Evolutionary conservation across 1,284 basidiomycete species (phyloP), one percentile per base, ranked within the genome.

Genomic region (Kalmanozyma brasiliensis): DNA sequence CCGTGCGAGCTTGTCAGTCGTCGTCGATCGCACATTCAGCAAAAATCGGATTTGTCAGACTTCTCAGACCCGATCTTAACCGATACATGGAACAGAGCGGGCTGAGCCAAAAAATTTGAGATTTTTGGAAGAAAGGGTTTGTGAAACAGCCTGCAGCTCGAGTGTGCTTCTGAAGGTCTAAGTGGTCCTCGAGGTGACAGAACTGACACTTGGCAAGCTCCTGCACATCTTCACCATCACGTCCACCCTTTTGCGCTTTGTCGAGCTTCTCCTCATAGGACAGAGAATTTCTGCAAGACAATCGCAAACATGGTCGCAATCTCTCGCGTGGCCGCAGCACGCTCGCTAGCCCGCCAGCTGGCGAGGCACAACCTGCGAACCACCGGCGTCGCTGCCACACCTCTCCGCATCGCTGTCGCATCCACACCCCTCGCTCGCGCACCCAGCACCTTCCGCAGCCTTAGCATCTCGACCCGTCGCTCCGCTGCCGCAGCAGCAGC

Each of bases 311-410:
- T 68, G 65, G 65, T 59, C 32, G 65, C 59, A 14, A 47, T 63
- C 19, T 52, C 65, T 20, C 45, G 65, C 48, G 55, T 62, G 26
- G 65, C 59, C 13, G 55, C 65, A 36, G 65, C 65, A 47, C 65
- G 65, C 24, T 62, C 55, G 42, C 38, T 68, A 30, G 65, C 65
- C 29, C 65, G 65, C 37, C 65, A 68, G 59, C 53, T 68, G 2
- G 65, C 65, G 34, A 49, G 59, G n/a, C 55, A 59, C 1, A 62
- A 55, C 45, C 10, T 63, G 38, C 48, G 51, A 41, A 32, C 45
- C 42, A 51, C 42, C 8, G 33, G 45, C 26, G 19, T 42, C 26
- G 42, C 49, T n/a, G 38, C 47, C 2, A 17, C 49, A 4, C 37
- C 57, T 19, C 16, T 57, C 13, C 58, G 65, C 10, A 41, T 52